A percentile compares a stretch with the other conserved stretches of the same genome.
Conservation (phyloP, 108 stramenopile genomes). For the Fragilaria radians region DNA sequence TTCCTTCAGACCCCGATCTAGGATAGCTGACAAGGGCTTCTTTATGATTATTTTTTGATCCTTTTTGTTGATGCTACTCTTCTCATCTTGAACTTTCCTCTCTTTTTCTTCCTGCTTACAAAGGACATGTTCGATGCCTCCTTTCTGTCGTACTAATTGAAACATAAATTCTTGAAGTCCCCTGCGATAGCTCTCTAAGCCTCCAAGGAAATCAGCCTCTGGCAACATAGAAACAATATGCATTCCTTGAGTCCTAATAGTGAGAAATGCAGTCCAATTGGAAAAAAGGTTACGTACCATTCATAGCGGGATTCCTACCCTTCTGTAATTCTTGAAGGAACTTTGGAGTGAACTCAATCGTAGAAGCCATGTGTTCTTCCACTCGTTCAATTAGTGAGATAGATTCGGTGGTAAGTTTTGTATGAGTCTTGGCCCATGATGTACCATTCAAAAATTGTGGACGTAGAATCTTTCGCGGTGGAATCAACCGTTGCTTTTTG, state of each 20-base stretch:
- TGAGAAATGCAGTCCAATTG: neutral
- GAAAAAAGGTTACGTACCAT: neutral
- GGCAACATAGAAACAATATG: slow-evolving; percentile 8
- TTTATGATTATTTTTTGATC: neutral
- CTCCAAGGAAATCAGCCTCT: slow-evolving; percentile 25
- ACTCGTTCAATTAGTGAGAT: slow-evolving; percentile 13
- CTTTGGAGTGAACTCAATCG: slow-evolving; percentile 57
- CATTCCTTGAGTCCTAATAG: too few species aligned
- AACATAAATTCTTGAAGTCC: slow-evolving; percentile 36
- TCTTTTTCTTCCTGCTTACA: neutral
- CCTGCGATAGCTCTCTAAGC: slow-evolving; percentile 19
- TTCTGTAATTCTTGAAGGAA: slow-evolving; percentile 45
- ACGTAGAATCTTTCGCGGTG: slow-evolving; percentile 39
- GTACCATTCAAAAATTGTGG: slow-evolving; percentile 50
- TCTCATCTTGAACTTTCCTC: neutral
- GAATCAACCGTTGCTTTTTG: neutral
- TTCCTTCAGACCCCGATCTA: neutral
- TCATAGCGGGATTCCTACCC: slow-evolving; percentile 24
- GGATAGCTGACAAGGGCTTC: neutral
- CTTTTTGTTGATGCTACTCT: neutral
- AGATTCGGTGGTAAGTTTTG: slow-evolving; percentile 44
- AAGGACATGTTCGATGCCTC: neutral
- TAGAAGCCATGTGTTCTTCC: slow-evolving; percentile 52
- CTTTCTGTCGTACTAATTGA: slow-evolving; percentile 4
- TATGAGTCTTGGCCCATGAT: slow-evolving; percentile 57